Base-by-base conservation (phyloP, 306 rosid genomes). In the Lagenaria siceraria region DNA sequence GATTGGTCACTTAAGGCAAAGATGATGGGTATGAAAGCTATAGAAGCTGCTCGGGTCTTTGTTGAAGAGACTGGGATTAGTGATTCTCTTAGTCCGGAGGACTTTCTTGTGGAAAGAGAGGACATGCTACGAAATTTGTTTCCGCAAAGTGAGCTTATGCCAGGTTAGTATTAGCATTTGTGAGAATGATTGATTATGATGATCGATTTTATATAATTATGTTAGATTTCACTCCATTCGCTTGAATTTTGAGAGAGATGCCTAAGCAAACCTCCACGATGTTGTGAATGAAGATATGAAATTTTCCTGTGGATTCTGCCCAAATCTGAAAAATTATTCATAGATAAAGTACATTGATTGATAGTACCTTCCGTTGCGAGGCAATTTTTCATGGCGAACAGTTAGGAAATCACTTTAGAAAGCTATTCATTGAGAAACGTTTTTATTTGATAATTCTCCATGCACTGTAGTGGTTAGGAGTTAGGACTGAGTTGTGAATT, bases 1-100 rank as follows among this genome's bases (percentile, higher is more conserved):
- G 99, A 95, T 80, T 95, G 96, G 99, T 61, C 86, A 55, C 87
- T 95, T 4, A 95, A 92, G 85, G 89, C 98, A 27, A 92, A 88
- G 78, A 92, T 95, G 96, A 89, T 92, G 97, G 99, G 99, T 74
- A 90, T 33, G 87, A 90, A 92, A 89, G 97, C 97, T 78, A 90
- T 86, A 25, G 97, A 95, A 84, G 86, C 99, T 70, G 96, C 99
- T 66, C 83, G 86, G 87, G 77, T 92, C 73, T 95, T 95, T 81
- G 97, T 95, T 76, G 88, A 88, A 83, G 96, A 88, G 76, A 82
- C 85, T 11, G 97, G 96, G 77, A 85, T 95, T 42, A 82, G 89
- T 38, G 90, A 92, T 55, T 82, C 88, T 75, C 91, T 90, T 53
- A 83, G 81, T 25, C 80, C 97, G 4, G 97, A 95, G 77, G 91